phyloP scores from a whole-genome alignment of 2,329 filamentous ascomycete species.

The Apiospora kogelbergensis region DNA sequence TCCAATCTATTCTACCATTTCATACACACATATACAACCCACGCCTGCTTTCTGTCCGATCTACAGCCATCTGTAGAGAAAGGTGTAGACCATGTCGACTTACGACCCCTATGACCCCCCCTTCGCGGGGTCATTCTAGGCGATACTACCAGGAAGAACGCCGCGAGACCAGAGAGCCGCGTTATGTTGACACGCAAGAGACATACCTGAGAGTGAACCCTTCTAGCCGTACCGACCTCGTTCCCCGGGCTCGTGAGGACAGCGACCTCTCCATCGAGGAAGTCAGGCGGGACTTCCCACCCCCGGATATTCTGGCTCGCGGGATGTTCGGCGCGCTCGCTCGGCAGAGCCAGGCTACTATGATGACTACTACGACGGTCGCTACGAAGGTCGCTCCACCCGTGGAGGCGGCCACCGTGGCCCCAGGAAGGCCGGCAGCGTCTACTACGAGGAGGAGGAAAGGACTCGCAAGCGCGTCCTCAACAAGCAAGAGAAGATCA shows the following conservation, averaged over 20 bases:
- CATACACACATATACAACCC: neutral
- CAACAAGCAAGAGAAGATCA: conserved; percentile 64
- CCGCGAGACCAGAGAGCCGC: conserved; percentile 50
- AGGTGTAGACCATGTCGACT: conserved; percentile 37
- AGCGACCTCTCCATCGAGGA: conserved; percentile 78
- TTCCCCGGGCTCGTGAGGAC: conserved; percentile 65
- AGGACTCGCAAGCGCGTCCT: conserved; percentile 51
- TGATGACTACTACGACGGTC: conserved; percentile 58
- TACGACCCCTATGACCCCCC: conserved; percentile 56
- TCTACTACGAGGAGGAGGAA: conserved; percentile 60
- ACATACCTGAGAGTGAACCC: conserved; percentile 44
- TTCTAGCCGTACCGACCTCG: conserved; percentile 47
- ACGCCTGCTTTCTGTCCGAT: neutral
- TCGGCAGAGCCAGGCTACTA: conserved; percentile 63
- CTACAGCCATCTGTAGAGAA: neutral
- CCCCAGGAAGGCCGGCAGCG: conserved; percentile 49
- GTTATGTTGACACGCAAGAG: conserved; percentile 54
- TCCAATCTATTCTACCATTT: neutral
- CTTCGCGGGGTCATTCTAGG: conserved; percentile 45
- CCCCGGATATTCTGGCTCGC: conserved; percentile 54
- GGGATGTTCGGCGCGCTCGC: conserved; percentile 59
- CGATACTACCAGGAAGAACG: conserved; percentile 49
- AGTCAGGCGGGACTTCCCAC: conserved; percentile 80
- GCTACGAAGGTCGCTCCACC: conserved; percentile 20
- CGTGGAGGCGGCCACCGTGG: conserved; percentile 41